A percentile compares a stretch with the other conserved stretches of the same genome.
Conservation (phyloP, 257 asterid genomes). For the Verbena officinalis region DNA sequence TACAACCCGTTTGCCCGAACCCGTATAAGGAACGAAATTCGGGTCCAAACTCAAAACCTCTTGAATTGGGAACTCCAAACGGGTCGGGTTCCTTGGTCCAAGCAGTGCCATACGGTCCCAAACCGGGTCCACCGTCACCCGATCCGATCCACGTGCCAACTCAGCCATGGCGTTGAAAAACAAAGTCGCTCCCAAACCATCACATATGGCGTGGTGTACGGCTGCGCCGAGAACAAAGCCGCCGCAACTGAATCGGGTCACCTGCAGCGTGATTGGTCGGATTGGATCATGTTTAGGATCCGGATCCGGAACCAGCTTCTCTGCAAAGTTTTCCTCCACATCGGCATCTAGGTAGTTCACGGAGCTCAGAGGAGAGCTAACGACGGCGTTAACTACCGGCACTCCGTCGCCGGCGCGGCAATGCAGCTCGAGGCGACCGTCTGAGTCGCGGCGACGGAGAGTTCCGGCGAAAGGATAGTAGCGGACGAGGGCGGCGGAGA, state of each 20-base stretch:
- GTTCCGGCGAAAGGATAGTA: constrained; percentile 65
- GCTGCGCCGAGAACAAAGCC: constrained; percentile 82
- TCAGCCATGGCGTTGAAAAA: constrained; percentile 76
- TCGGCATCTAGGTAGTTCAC: constrained; percentile 43
- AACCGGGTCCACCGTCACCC: constrained; percentile 47
- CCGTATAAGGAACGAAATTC: constrained; percentile 40
- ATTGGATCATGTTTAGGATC: constrained; percentile 32
- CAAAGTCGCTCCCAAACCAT: constrained; percentile 77
- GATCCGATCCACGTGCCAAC: constrained; percentile 59
- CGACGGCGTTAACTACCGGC: constrained; percentile 52
- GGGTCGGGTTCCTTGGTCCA: constrained; percentile 62
- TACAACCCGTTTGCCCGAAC: constrained; percentile 47
- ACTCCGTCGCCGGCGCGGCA: constrained; percentile 63
- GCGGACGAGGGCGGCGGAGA: constrained; percentile 62
- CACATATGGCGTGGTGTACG: constrained; percentile 67
- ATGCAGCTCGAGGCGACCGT: constrained; percentile 64
- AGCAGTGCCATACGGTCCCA: constrained; percentile 69
- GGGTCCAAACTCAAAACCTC: constrained; percentile 53
- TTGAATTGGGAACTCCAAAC: constrained; percentile 52
- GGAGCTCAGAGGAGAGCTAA: constrained; percentile 36
- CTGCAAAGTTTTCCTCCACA: constrained; percentile 37
- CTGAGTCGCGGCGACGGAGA: constrained; percentile 48
- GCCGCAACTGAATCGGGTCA: constrained; percentile 69
- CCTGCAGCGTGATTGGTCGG: constrained; percentile 60
- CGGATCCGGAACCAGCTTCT: constrained; percentile 61